Evolutionary conservation across 2,329 filamentous ascomycete species (phyloP), one percentile per base, ranked within the genome.

Genomic region (Coleophoma eucalyptorum): DNA sequence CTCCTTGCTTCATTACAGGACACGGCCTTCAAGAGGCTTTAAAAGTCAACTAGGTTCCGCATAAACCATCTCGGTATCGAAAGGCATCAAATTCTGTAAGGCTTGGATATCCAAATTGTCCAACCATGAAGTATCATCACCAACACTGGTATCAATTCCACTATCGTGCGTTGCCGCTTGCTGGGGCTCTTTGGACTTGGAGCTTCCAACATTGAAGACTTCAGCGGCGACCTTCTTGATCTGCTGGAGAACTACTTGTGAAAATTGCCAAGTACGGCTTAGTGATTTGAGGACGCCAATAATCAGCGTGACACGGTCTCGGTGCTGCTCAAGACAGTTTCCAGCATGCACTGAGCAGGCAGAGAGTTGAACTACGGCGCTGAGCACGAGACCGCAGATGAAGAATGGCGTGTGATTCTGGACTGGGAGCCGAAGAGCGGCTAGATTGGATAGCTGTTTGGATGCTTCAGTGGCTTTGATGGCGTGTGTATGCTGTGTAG

Each of bases 391-490:
- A 15, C 70, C 72, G 55, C 77, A 80, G 45, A 75, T 73, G 63
- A 80, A 76, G 61, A 78, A 77, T 0, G 78, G 77, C 0, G 69
- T 80, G 59, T 83, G 77, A 43, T 74, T 69, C 12, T 74, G 64
- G 0, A 80, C 64, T 1, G 72, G 69, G 2, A 44, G 18, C 15
- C 47, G 38, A 26, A 49, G 26, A 3, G 72, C 70, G 0, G 78
- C 79, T 2, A 84, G 69, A 1, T 74, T 72, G 1, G 76, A 76
- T 13, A 84, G 71, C 37, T 78, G 76, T 53, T 80, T 79, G 3
- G 81, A 80, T 0, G 78, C 78, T 21, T 77, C 74, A 40, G 82
- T 71, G 5, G 80, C 79, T 61, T 83, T 83, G 52, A 75, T 75
- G 2, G 78, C 77, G 60, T 81, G 77, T n/a, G 41, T 44, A 33